Conservation (phyloP, 2,329 filamentous ascomycete species). For the Stachybotrys echinatus region DNA sequence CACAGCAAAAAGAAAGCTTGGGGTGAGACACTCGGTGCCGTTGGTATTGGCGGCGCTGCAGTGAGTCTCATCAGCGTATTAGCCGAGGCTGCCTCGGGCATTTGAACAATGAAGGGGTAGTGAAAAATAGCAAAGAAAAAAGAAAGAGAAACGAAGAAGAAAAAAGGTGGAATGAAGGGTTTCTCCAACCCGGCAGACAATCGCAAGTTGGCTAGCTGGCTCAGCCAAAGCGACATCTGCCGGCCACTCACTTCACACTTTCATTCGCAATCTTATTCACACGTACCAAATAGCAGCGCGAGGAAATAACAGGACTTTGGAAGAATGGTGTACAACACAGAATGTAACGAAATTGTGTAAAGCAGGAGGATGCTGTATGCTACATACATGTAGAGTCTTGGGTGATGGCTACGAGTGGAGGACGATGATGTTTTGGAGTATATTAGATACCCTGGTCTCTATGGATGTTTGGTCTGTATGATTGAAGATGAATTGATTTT, state of each 20-base stretch:
- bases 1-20: slow-evolving; percentile 38
- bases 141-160: not conserved
- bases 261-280: not conserved
- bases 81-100: slow-evolving; percentile 45
- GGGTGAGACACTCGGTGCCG: slow-evolving; percentile 51
- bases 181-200: not conserved
- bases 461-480: too few relatives aligned
- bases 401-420: too few relatives aligned
- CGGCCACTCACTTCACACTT: not conserved
- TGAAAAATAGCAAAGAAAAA: not conserved
- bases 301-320: not conserved
- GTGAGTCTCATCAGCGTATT: slow-evolving; percentile 53
- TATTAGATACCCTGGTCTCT: too few relatives aligned
- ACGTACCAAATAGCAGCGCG: not conserved
- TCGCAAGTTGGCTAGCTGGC: not conserved
- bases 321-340: not conserved
- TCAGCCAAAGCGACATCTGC: too few relatives aligned
- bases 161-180: not conserved
- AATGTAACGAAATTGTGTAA: not conserved
- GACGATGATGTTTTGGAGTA: too few relatives aligned
- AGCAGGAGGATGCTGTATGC: not conserved
- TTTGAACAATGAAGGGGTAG: slow-evolving; percentile 9
- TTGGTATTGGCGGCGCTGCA: slow-evolving; percentile 56
- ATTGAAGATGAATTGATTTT: too few relatives aligned
- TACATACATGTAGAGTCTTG: too few relatives aligned